Evolutionary conservation across 1,284 basidiomycete genomes (phyloP), one percentile per base, ranked within the genome.

Genomic region (Cryptococcus sp.): DNA sequence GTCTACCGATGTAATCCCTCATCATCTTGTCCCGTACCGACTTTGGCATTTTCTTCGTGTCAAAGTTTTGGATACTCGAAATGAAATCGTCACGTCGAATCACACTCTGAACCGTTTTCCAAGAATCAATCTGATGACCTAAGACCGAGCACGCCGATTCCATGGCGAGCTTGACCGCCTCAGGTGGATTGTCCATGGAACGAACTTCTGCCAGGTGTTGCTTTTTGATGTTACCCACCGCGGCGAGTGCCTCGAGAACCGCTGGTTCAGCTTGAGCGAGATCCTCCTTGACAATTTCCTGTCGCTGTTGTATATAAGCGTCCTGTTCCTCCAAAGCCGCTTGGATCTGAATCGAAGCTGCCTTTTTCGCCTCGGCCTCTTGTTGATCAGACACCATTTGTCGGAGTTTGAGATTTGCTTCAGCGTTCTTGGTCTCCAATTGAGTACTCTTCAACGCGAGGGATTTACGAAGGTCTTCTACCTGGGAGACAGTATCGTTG

Each of bases 361-460:
- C 83, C 72, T 98, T 98, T 83, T 98, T 96, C 69, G 93, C 89
- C 73, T 99, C 96, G 1, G 97, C 96, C 71, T 97, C 91, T 72
- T 98, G 93, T 76, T 98, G 96, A 74, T 98, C 95, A 4, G 90
- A 83, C 23, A 99, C 93, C 96, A 99, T 99, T 60, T 91, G 90
- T 73, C 91, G 88, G 36, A 99, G 83, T 77, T 99, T 98, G 68
- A 92, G 90, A 73, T 98, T 98, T 6, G 96, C 96, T 76, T 98
- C 90, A 2, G 83, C 84, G 64, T 97, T 85, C 80, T 98, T 99
- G 33, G 89, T 86, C 73, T 94, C 86, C 38, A 99, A 83, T 70
- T 98, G 93, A 1, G 87, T 85, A 34, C 91, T 86, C 77, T 99
- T 98, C 70, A 88, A 87, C 1, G 95, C 94, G 43, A 99, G 85